Evolutionary conservation across 352 stramenopile species (phyloP), one percentile per base, ranked within the genome.

Genomic region (Phytophthora melonis): DNA sequence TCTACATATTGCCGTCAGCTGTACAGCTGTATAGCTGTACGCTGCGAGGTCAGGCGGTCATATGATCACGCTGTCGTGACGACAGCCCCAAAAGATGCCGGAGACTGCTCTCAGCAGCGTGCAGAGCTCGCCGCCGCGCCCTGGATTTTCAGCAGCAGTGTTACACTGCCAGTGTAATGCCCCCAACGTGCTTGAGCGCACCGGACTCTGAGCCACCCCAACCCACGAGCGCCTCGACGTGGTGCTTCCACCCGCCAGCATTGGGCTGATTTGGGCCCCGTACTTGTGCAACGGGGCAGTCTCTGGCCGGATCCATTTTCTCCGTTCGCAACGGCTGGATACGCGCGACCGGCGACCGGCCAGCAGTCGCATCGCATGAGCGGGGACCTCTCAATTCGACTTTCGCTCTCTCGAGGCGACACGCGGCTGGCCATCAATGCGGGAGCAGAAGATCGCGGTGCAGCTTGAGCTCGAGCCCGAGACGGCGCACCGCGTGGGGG

Each of bases 221-320:
- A 30, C 25, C 25, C 25, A 30, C 25, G 25, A 53, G 45, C 18
- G 45, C 45, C 6, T 18, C 19, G 18, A 52, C 45, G 45, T 52
- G 45, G 45, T 52, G 45, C 13, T 18, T 9, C 45, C 18, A 18
- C 14, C 45, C 1, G 18, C 45, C 14, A 53, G 45, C 45, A 53
- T 53, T 53, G 45, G 45, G 13, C 36, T 72, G 58, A 62, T 72
- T 72, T 67, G 49, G 66, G 66, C 14, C 45, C 49, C n/a, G 49
- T 32, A 13, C 30, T 27, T 47, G 49, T 67, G 63, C 32, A 64
- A 63, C 63, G 11, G 10, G 10, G 13, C 36, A 45, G 36, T 45
- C 36, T 45, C 36, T 45, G 36, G 36, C 13, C 36, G 36, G 19
- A 50, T 21, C 45, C n/a, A 14, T 34, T 63, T 57, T 58, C 50